These are phyloP conservation scores for Physcomitrium patens DNA, from an alignment of 225 moss, liverwort and hornwort genomes.

Conservation along the genomic window DNA sequence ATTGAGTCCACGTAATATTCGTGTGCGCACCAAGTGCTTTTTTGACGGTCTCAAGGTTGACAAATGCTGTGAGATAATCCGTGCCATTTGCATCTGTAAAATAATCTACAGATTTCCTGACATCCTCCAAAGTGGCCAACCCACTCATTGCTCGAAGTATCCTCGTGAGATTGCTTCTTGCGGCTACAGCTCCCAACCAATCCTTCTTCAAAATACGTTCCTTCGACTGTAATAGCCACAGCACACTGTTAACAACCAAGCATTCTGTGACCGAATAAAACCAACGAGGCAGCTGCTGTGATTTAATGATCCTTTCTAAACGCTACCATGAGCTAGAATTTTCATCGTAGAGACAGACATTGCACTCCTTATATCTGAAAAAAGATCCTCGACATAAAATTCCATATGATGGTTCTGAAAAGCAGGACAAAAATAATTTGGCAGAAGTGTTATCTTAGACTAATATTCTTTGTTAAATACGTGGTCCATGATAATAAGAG, in stretches of 20 bases:
- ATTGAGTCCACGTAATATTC: conserved; percentile 37
- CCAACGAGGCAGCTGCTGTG: too few relatives aligned
- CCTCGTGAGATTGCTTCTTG: conserved; percentile 32
- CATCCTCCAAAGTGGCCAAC: conserved; percentile 53
- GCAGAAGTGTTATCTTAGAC: too few relatives aligned
- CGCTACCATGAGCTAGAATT: not conserved
- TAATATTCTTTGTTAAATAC: too few relatives aligned
- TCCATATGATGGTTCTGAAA: not conserved
- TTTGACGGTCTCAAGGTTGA: conserved; percentile 43
- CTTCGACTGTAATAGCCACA: conserved; percentile 32
- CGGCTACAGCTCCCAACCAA: conserved; percentile 46
- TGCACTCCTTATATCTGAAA: not conserved
- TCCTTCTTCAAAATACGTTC: conserved; percentile 44
- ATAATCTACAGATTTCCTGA: conserved; percentile 41
- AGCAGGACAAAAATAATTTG: not conserved
- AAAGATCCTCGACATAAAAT: not conserved
- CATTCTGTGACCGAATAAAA: not conserved
- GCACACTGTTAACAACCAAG: not conserved
- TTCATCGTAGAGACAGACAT: not conserved
- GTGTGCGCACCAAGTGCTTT: conserved; percentile 35
- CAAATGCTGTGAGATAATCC: conserved; percentile 40
- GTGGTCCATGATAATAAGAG: not conserved
- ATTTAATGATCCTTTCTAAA: not conserved
- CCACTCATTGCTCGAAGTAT: conserved; percentile 39
- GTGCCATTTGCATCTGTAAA: conserved; percentile 38